These are phyloP conservation scores for Pilatotrama ljubarskyi DNA, from an alignment of 768 basidiomycete species.

Conservation along the genomic window DNA sequence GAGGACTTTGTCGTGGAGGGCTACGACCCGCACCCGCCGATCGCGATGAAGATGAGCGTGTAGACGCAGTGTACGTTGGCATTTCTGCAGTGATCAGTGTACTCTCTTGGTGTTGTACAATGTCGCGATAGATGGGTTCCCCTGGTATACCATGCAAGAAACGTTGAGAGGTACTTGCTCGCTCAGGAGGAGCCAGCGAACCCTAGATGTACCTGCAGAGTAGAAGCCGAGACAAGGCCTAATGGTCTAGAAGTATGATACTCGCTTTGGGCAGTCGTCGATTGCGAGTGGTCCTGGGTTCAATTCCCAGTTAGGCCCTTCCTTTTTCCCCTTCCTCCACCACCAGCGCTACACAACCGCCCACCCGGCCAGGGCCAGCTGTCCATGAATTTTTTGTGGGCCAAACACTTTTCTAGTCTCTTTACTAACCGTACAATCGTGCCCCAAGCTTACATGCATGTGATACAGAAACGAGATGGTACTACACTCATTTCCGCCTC, in stretches of 20 bases:
- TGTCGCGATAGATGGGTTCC: neutral
- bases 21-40: conserved; percentile 79
- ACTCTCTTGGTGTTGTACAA: neutral
- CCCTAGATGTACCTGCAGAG: neutral
- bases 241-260: conserved; percentile 25
- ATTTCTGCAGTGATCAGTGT: no score
- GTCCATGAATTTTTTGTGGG: no score
- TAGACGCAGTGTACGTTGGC: conserved; percentile 26
- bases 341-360: no score
- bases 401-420: no score
- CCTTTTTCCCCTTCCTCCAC: neutral
- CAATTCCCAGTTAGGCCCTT: conserved; percentile 23
- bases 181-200: no score
- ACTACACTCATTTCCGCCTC: no score
- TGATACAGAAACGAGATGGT: no score
- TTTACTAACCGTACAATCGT: no score
- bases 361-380: no score
- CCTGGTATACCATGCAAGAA: neutral
- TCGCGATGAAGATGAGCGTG: conserved; percentile 97
- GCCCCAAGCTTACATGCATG: no score
- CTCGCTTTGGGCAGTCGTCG: conserved; percentile 17
- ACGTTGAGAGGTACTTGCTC: no score
- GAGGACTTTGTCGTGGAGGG: conserved; percentile 87
- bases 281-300: conserved; percentile 23
- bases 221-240: conserved; percentile 1